Percentiles rank a stretch among this genome's conserved stretches.
These are phyloP conservation scores for Sambucus nigra DNA, from an alignment of 129 eudicot genomes.

Conservation along the genomic window DNA sequence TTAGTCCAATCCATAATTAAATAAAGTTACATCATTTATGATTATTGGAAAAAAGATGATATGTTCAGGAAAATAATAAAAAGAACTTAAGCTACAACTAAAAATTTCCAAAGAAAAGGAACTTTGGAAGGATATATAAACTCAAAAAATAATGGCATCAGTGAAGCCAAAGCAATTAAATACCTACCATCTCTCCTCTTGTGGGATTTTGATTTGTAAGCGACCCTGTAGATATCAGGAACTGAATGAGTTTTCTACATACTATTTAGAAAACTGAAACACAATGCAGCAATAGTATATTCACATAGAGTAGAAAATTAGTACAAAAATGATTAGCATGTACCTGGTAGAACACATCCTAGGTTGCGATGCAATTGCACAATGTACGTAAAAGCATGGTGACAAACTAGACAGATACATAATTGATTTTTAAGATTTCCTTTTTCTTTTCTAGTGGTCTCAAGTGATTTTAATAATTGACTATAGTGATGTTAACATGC, in stretches of 20 bases:
- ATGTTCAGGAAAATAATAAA: too few relatives aligned
- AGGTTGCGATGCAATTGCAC: neutral
- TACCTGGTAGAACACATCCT: neutral
- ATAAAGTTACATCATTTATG: too few relatives aligned
- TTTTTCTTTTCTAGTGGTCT: neutral
- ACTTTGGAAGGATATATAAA: too few relatives aligned
- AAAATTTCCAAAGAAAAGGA: too few relatives aligned
- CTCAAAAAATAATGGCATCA: too few relatives aligned
- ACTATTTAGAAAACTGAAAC: neutral
- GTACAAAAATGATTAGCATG: neutral
- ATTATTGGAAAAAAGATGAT: too few relatives aligned
- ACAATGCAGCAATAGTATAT: neutral
- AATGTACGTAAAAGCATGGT: neutral
- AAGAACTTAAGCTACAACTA: too few relatives aligned
- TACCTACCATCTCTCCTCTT: neutral
- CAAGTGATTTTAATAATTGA: neutral
- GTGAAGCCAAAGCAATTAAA: neutral
- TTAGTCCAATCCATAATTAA: too few relatives aligned
- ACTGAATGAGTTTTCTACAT: neutral
- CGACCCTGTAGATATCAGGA: neutral
- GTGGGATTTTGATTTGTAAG: neutral
- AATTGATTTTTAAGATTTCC: neutral
- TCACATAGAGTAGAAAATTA: neutral
- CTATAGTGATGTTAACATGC: neutral
- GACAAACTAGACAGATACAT: neutral